A percentile compares a stretch with the other conserved stretches of the same genome.
phyloP scores from a whole-genome alignment of 495 filamentous ascomycete genomes.

The Podospora pseudocomata region DNA sequence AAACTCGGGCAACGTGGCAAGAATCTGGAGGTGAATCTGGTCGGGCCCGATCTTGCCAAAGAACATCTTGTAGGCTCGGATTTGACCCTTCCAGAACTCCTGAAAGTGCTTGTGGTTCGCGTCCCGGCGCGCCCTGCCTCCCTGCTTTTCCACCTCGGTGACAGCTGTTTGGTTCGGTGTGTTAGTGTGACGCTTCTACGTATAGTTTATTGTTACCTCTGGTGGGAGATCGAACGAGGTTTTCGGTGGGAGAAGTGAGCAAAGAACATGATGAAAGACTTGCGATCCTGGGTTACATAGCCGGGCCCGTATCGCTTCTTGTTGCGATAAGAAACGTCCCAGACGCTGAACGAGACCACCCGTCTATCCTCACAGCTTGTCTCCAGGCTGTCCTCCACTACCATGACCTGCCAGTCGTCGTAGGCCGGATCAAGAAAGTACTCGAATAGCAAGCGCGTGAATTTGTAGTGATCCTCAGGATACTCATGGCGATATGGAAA shows the following conservation, averaged over 20 bases:
- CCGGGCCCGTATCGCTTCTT: constrained; percentile 29
- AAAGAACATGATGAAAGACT: constrained; percentile 15
- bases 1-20: constrained; percentile 33
- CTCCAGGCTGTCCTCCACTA: constrained; percentile 32
- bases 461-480: constrained; percentile 37
- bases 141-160: constrained; percentile 25
- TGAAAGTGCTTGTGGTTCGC: constrained; percentile 33
- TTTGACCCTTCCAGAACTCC: constrained; percentile 30
- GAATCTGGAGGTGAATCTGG: constrained; percentile 37
- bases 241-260: neutral
- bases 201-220: no score
- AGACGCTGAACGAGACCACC: constrained; percentile 35
- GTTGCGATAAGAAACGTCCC: constrained; percentile 34
- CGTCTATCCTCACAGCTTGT: constrained; percentile 11
- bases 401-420: constrained; percentile 38
- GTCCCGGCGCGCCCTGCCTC: constrained; percentile 29
- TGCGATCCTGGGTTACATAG: constrained; percentile 33
- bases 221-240: no score
- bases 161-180: constrained; percentile 20
- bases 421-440: constrained; percentile 32
- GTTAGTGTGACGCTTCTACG: neutral
- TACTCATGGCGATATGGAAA: constrained; percentile 31
- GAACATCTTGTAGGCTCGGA: constrained; percentile 25
- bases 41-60: constrained; percentile 30
- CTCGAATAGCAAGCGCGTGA: constrained; percentile 33